A percentile compares a stretch with the other conserved stretches of the same genome.
phyloP scores from a whole-genome alignment of 1,284 basidiomycete species.

The Xanthoconium separans region DNA sequence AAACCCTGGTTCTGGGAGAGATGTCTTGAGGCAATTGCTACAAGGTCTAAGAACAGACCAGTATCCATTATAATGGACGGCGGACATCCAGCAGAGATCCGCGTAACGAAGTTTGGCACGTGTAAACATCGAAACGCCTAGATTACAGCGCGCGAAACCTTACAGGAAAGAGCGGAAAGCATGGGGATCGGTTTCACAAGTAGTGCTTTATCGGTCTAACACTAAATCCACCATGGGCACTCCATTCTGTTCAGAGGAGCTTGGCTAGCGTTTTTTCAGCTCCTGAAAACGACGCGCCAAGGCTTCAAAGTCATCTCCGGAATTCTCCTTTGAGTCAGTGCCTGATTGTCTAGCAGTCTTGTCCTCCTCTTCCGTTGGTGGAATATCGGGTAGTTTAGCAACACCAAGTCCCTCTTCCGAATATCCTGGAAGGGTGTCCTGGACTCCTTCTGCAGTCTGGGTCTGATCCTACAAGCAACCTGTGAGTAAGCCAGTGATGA shows the following conservation, averaged over 20 bases:
- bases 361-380: slow-evolving; percentile 43
- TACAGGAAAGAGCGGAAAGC: slow-evolving; percentile 3
- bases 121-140: slow-evolving; percentile 7
- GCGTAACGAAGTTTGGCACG: slow-evolving; percentile 3
- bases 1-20: not conserved
- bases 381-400: slow-evolving; percentile 46
- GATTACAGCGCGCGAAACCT: slow-evolving; percentile 10
- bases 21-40: not conserved
- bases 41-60: too few relatives aligned
- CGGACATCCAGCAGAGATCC: slow-evolving; percentile 14
- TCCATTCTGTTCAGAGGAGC: not conserved
- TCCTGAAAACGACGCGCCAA: slow-evolving; percentile 75
- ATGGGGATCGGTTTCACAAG: not conserved
- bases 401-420: slow-evolving; percentile 32
- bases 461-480: slow-evolving; percentile 11
- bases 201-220: too few relatives aligned
- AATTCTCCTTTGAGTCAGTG: slow-evolving; percentile 10
- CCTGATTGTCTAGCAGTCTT: slow-evolving; percentile 17
- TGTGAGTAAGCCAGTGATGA: not conserved
- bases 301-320: slow-evolving; percentile 71
- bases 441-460: slow-evolving; percentile 3
- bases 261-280: slow-evolving; percentile 67
- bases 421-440: slow-evolving; percentile 32
- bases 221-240: not conserved
- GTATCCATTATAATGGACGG: slow-evolving; percentile 13